phyloP scores from a whole-genome alignment of 1,284 basidiomycete species.

The Ceratobasidium sp. region DNA sequence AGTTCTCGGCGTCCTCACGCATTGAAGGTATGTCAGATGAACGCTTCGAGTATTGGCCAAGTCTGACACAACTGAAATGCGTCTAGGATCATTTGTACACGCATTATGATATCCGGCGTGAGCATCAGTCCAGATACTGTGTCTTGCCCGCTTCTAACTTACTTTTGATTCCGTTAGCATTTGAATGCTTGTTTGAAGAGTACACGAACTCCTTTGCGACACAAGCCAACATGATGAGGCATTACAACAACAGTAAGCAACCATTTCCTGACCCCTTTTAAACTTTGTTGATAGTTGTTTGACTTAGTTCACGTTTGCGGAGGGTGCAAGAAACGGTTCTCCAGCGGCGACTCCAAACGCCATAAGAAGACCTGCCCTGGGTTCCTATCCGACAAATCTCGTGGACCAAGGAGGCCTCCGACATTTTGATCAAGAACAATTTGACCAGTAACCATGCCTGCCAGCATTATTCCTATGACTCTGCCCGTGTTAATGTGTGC shows the following conservation, averaged over 20 bases:
- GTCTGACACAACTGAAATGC: neutral
- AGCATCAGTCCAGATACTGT: neutral
- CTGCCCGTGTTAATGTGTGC: no score
- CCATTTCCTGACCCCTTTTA: neutral
- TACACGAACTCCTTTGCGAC: constrained; percentile 6
- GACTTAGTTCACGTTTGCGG: constrained; percentile 12
- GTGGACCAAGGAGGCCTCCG: neutral
- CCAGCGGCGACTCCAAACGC: constrained; percentile 1
- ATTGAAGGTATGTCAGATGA: constrained; percentile 3
- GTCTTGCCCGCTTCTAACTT: neutral
- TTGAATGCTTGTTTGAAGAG: neutral
- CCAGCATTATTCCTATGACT: neutral
- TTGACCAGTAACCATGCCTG: neutral
- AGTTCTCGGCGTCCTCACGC: constrained; percentile 15
- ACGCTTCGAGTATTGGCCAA: neutral
- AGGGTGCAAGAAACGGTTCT: neutral
- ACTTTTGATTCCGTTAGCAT: neutral
- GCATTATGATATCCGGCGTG: constrained; percentile 25
- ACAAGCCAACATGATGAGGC: constrained; percentile 1
- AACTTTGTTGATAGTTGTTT: neutral
- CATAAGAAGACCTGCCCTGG: constrained; percentile 9
- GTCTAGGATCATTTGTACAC: constrained; percentile 6
- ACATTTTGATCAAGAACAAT: neutral
- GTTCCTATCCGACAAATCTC: neutral
- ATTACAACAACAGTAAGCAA: neutral